phyloP scores from a whole-genome alignment of 139 green algal genomes.

The Trebouxia sp. region DNA sequence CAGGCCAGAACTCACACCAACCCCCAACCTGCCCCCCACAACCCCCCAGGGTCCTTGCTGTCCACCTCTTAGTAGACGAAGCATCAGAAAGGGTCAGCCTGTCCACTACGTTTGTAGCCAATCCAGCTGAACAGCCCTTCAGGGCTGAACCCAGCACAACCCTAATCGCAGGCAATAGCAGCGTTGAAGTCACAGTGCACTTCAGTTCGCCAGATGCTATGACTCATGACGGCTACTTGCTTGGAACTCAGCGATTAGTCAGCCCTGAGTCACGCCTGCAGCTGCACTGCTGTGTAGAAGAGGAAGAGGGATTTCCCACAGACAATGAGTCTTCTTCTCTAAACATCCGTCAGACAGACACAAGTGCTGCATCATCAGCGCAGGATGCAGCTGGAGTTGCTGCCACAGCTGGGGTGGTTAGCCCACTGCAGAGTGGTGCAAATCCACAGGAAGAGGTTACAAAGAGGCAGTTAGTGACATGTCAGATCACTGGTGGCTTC shows the following conservation, averaged over 20 bases:
- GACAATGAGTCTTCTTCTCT: too few species aligned
- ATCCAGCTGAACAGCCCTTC: neutral
- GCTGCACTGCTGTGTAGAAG: neutral
- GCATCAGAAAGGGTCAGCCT: slow-evolving; percentile 5
- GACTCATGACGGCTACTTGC: neutral
- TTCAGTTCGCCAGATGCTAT: neutral
- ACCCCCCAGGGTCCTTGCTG: neutral
- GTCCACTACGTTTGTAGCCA: neutral
- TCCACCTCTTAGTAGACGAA: neutral
- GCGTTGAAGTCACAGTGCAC: neutral
- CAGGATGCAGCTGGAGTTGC: neutral
- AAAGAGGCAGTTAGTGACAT: neutral
- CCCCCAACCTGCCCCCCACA: neutral
- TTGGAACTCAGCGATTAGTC: neutral
- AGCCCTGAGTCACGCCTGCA: neutral
- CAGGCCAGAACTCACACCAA: neutral
- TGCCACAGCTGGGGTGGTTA: too few species aligned
- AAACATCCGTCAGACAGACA: neutral
- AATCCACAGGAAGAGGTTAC: neutral
- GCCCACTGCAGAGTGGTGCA: too few species aligned
- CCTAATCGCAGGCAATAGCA: neutral
- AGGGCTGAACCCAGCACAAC: neutral
- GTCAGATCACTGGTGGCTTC: slow-evolving; percentile 1
- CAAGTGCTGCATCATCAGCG: neutral
- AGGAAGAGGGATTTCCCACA: too few species aligned